These are phyloP conservation scores for Colletotrichum chrysophilum DNA, from an alignment of 2,329 filamentous ascomycete species.

Conservation along the genomic window DNA sequence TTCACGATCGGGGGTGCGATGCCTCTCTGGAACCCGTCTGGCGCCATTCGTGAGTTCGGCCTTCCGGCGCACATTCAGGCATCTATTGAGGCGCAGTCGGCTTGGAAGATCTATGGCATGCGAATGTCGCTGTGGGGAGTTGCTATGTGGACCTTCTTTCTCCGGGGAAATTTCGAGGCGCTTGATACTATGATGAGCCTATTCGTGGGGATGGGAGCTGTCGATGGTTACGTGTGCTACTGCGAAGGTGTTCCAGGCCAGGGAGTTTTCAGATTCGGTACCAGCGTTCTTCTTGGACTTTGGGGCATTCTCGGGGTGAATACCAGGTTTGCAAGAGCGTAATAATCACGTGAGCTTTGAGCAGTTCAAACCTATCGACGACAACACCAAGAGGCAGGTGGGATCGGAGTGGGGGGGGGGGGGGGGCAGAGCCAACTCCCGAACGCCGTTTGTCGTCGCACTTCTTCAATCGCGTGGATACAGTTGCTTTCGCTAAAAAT, in stretches of 20 bases:
- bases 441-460: not conserved
- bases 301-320: constrained; percentile 26
- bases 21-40: constrained; percentile 34
- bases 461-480: not conserved
- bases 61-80: constrained; percentile 33
- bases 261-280: constrained; percentile 20
- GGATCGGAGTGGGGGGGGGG: too few species aligned
- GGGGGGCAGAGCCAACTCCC: not conserved
- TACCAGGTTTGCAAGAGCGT: not conserved
- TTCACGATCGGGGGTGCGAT: constrained; percentile 36
- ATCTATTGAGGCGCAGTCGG: constrained; percentile 32
- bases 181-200: constrained; percentile 27
- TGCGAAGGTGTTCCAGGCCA: constrained; percentile 23
- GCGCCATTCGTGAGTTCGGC: constrained; percentile 37
- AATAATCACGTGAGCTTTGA: fast-evolving
- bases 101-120: constrained; percentile 31
- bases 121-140: constrained; percentile 25
- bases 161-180: constrained; percentile 20
- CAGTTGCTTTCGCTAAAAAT: not conserved
- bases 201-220: constrained; percentile 21
- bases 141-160: constrained; percentile 27
- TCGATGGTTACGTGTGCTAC: constrained; percentile 28
- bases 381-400: not conserved
- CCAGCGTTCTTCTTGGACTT: constrained; percentile 6
- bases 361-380: not conserved